Evolutionary conservation across 352 stramenopile species (phyloP).

Genomic region (Pythium rishiriense): DNA sequence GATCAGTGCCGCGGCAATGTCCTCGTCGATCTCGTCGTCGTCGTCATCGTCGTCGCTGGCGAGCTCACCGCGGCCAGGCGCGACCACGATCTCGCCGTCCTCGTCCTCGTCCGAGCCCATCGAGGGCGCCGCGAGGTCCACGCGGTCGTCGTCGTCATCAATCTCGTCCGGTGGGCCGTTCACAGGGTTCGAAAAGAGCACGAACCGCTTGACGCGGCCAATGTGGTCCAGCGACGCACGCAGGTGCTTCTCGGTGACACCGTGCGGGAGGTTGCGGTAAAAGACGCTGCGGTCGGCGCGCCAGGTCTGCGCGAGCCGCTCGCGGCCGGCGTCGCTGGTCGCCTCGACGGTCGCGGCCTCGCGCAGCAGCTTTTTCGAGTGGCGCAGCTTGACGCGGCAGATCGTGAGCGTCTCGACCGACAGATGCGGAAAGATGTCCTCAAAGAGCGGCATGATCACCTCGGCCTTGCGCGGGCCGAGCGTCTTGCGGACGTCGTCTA

Average conservation of each 20-base stretch:
- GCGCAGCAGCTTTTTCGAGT: slow-evolving; percentile 65
- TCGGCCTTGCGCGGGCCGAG: slow-evolving; percentile 55
- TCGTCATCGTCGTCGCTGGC: slow-evolving; percentile 3
- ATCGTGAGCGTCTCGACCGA: slow-evolving; percentile 87
- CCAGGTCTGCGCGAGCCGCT: slow-evolving; percentile 47
- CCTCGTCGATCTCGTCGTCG: slow-evolving; percentile 14
- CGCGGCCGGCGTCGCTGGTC: slow-evolving; percentile 43
- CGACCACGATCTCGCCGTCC: slow-evolving; percentile 6
- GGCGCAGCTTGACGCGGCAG: slow-evolving; percentile 75
- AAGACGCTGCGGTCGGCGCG: slow-evolving; percentile 62
- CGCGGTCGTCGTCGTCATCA: slow-evolving; percentile 15
- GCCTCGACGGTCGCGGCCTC: slow-evolving; percentile 46
- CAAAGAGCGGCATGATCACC: slow-evolving; percentile 79
- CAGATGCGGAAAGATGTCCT: slow-evolving; percentile 72
- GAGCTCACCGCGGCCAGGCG: neutral
- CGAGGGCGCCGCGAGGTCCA: neutral
- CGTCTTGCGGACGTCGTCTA: slow-evolving; percentile 70
- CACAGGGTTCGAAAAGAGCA: slow-evolving; percentile 69
- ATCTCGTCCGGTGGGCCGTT: slow-evolving; percentile 54
- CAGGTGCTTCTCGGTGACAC: slow-evolving; percentile 68
- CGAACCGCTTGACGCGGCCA: slow-evolving; percentile 63
- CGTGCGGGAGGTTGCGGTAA: slow-evolving; percentile 75
- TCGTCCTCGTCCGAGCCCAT: slow-evolving; percentile 29
- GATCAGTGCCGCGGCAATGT: slow-evolving; percentile 8
- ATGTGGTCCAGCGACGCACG: slow-evolving; percentile 64